These are phyloP conservation scores for Xylaria sp. DNA, from an alignment of 2,329 filamentous ascomycete genomes.

Conservation along the genomic window DNA sequence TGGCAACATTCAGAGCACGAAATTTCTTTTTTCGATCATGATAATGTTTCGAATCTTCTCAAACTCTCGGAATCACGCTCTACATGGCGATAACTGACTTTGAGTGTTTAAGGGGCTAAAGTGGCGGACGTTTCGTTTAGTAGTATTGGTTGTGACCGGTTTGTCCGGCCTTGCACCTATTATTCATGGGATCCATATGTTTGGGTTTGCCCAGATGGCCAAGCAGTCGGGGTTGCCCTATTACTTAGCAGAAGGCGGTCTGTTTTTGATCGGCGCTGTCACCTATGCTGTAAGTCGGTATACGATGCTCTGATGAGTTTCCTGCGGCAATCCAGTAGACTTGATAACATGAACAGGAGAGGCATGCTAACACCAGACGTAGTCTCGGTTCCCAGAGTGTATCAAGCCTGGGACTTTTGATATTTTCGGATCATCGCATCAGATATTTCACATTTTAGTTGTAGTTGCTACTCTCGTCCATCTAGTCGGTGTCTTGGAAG, in stretches of 20 bases:
- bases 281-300: conserved; percentile 52
- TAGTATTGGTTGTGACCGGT: conserved; percentile 36
- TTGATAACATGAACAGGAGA: conserved; percentile 15
- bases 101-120: conserved; percentile 31
- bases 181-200: conserved; percentile 47
- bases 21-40: background rate
- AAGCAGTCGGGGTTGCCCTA: conserved; percentile 54
- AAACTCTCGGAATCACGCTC: background rate
- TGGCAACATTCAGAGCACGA: background rate
- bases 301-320: conserved; percentile 9
- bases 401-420: conserved; percentile 56
- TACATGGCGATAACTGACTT: background rate
- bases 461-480: conserved; percentile 54
- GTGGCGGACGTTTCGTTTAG: conserved; percentile 51
- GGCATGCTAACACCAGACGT: conserved; percentile 19
- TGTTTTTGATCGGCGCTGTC: conserved; percentile 51
- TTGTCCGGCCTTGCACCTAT: conserved; percentile 9
- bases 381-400: conserved; percentile 56
- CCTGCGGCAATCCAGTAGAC: background rate
- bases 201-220: conserved; percentile 52
- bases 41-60: background rate
- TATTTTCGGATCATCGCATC: conserved; percentile 57
- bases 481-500: conserved; percentile 49
- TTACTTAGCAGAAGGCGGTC: conserved; percentile 52
- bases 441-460: conserved; percentile 58